Percentiles rank a stretch among this genome's conserved stretches.
phyloP scores from a whole-genome alignment of 192 early-diverging fungal species.

The Coemansia sp. region DNA sequence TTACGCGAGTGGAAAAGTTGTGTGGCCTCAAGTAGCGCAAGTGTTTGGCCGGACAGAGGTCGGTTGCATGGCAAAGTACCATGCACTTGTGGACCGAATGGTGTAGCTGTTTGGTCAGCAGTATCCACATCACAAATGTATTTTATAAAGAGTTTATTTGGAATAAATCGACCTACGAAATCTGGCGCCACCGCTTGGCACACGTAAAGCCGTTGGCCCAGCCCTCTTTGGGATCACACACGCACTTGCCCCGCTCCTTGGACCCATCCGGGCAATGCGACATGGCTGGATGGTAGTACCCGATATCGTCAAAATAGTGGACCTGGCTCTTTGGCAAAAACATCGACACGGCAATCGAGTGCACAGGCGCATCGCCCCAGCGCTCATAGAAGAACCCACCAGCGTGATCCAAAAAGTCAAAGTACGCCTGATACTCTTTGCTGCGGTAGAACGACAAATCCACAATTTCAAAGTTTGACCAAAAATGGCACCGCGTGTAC shows the following conservation, averaged over 20 bases:
- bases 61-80: slow-evolving; percentile 39
- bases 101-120: no score
- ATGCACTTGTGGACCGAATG: slow-evolving; percentile 5
- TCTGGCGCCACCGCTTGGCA: slow-evolving; percentile 37
- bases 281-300: slow-evolving; percentile 57
- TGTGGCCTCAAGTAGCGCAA: slow-evolving; percentile 18
- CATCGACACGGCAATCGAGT: slow-evolving; percentile 56
- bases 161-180: slow-evolving; percentile 9
- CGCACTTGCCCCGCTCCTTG: slow-evolving; percentile 38
- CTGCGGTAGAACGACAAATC: slow-evolving; percentile 67
- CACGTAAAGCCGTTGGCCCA: slow-evolving; percentile 43
- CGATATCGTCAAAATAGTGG: slow-evolving; percentile 74
- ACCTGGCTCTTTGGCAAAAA: slow-evolving; percentile 58
- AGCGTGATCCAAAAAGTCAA: slow-evolving; percentile 63
- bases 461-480: slow-evolving; percentile 22
- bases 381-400: no score
- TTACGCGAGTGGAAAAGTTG: neutral
- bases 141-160: no score
- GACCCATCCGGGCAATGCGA: slow-evolving; percentile 47
- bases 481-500: slow-evolving; percentile 67
- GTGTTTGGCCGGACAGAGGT: slow-evolving; percentile 19
- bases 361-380: slow-evolving; percentile 51
- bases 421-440: slow-evolving; percentile 62
- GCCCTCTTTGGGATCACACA: slow-evolving; percentile 43
- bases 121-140: neutral